Conservation (phyloP, 2,329 filamentous ascomycete species). For the Penicillium sp. region DNA sequence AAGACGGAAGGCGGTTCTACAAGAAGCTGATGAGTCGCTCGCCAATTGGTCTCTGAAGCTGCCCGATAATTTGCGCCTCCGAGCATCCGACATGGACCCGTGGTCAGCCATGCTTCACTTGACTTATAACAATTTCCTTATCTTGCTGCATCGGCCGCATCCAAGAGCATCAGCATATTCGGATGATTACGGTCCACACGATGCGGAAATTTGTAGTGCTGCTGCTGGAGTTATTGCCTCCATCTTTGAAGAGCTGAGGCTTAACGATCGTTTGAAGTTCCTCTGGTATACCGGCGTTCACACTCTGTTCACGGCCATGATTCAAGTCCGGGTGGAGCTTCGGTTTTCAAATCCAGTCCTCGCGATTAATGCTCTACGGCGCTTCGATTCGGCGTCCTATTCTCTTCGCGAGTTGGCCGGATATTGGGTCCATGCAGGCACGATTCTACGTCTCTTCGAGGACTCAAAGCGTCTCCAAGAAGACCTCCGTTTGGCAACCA, state of each 20-base stretch:
- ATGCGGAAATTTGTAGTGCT: conserved; percentile 51
- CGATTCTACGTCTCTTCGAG: conserved; percentile 49
- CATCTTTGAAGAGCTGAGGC: conserved; percentile 50
- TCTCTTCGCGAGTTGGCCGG: conserved; percentile 48
- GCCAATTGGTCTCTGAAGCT: conserved; percentile 49
- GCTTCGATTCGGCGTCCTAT: conserved; percentile 48
- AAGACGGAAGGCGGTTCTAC: conserved; percentile 47
- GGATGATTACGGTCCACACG: conserved; percentile 50
- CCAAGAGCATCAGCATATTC: conserved; percentile 48
- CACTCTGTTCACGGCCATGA: conserved; percentile 52
- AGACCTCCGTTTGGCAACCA: conserved; percentile 45
- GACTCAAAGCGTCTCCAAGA: conserved; percentile 49
- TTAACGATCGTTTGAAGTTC: conserved; percentile 48
- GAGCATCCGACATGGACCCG: conserved; percentile 47
- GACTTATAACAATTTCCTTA: conserved; percentile 52
- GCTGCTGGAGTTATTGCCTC: conserved; percentile 51
- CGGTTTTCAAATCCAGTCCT: conserved; percentile 52
- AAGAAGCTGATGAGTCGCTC: conserved; percentile 47
- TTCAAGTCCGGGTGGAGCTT: conserved; percentile 51
- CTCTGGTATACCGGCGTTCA: conserved; percentile 51
- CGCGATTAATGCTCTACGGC: conserved; percentile 50
- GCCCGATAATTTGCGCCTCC: conserved; percentile 46
- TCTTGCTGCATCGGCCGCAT: conserved; percentile 50
- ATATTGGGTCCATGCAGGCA: conserved; percentile 50
- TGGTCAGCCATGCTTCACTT: conserved; percentile 52